Percentiles rank a stretch among this genome's conserved stretches.
These are phyloP conservation scores for Colletotrichum limetticola DNA, from an alignment of 2,329 filamentous ascomycete species.

Conservation along the genomic window DNA sequence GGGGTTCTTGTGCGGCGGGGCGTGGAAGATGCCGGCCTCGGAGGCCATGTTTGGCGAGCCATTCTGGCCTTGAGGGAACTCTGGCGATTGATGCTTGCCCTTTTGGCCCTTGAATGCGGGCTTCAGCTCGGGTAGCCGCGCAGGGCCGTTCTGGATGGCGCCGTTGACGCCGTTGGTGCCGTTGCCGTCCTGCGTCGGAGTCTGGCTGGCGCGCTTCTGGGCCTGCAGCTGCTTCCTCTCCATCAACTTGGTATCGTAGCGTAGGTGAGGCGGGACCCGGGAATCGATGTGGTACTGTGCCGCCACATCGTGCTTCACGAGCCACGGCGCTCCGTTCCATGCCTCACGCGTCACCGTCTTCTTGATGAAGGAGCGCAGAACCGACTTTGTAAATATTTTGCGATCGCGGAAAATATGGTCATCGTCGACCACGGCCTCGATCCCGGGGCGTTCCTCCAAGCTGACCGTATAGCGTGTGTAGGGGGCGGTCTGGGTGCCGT, in stretches of 20 bases:
- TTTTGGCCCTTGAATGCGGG: constrained; percentile 78
- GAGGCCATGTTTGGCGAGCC: constrained; percentile 49
- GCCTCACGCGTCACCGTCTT: constrained; percentile 91
- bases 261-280: constrained; percentile 84
- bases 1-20: constrained; percentile 56
- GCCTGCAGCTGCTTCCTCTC: constrained; percentile 80
- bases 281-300: constrained; percentile 86
- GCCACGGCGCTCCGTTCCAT: constrained; percentile 97
- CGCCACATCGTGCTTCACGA: constrained; percentile 89
- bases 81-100: constrained; percentile 58
- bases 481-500: constrained; percentile 76
- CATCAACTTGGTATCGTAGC: constrained; percentile 81
- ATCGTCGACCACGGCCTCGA: constrained; percentile 84
- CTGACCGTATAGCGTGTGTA: constrained; percentile 86
- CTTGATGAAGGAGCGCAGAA: constrained; percentile 93
- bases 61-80: constrained; percentile 51
- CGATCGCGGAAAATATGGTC: constrained; percentile 86
- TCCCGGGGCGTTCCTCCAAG: constrained; percentile 72
- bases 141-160: constrained; percentile 51
- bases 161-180: constrained; percentile 52
- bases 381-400: constrained; percentile 93
- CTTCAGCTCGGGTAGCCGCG: constrained; percentile 77
- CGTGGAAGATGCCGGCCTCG: constrained; percentile 51
- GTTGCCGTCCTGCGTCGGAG: constrained; percentile 38
- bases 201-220: constrained; percentile 67